phyloP scores from a whole-genome alignment of 1,284 basidiomycete genomes.

The Cutaneotrichosporon spelunceum region DNA sequence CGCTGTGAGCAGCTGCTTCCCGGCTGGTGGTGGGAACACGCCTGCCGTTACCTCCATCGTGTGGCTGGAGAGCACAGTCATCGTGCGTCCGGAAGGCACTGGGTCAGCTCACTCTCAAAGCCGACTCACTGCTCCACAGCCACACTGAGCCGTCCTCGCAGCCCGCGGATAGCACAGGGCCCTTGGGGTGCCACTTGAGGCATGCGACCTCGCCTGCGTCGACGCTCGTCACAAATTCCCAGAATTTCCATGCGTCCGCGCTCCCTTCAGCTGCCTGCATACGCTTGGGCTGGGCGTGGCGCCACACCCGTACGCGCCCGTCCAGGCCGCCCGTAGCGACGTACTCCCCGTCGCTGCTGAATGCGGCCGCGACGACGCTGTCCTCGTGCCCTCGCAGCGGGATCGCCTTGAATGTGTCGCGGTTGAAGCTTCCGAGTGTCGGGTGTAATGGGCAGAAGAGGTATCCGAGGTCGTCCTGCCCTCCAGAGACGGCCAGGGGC shows the following conservation, averaged over 20 bases:
- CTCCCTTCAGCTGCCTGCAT: conserved; percentile 9
- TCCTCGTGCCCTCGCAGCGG: conserved; percentile 88
- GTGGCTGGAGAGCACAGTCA: conserved; percentile 95
- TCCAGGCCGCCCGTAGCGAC: conserved; percentile 97
- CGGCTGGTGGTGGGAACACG: conserved; percentile 67
- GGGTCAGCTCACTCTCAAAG: conserved; percentile 12
- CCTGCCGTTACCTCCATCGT: conserved; percentile 80
- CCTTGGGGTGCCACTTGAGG: conserved; percentile 95
- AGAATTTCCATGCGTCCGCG: conserved; percentile 60
- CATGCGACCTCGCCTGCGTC: conserved; percentile 96
- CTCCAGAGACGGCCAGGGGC: conserved; percentile 82
- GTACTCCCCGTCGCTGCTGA: conserved; percentile 84
- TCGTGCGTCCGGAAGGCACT: conserved; percentile 90
- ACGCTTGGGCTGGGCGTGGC: conserved; percentile 57
- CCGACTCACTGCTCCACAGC: conserved; percentile 84
- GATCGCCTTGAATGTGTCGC: conserved; percentile 73
- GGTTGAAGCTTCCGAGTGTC: conserved; percentile 13
- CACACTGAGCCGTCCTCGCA: conserved; percentile 91
- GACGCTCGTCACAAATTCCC: conserved; percentile 91
- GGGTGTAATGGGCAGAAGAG: conserved; percentile 61
- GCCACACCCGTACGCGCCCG: conserved; percentile 87
- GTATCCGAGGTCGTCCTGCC: conserved; percentile 91
- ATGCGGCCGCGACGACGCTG: conserved; percentile 76
- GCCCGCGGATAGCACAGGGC: conserved; percentile 80
- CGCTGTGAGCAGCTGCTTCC: conserved; percentile 82